Evolutionary conservation across 768 basidiomycete genomes (phyloP), one percentile per base, ranked within the genome.

Genomic region (Tricholomella constricta): DNA sequence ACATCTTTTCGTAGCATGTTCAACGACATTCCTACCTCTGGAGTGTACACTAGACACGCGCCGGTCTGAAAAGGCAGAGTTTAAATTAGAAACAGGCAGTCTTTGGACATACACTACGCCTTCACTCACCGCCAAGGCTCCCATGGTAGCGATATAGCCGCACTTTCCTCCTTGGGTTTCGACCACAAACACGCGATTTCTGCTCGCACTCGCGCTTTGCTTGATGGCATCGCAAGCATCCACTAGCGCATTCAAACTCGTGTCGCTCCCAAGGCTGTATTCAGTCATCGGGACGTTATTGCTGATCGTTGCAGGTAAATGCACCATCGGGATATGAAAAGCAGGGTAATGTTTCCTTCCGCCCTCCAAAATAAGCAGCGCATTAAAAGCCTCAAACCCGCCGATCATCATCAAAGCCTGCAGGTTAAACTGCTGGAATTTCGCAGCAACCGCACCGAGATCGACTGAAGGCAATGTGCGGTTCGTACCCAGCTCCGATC

Each of bases 231-330:
- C 97, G 66, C 96, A 98, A 6, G 97, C 97, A 55, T 95, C 92
- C 48, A 98, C 94, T 26, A 99, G 78, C 2, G 95, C 94, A 69
- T 98, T 99, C 78, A 99, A 76, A 69, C 90, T 91, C n/a, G 97
- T 99, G 66, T 99, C 97, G 61, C 87, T 89, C 41, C 97, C 97
- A 54, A 99, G 73, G 68, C 92, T 95, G 72, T 91, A 93, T 67
- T 98, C 95, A 44, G 96, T 98, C 78, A 98, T 70, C 2, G 97
- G 97, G 11, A 99, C 97, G 61, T 99, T 99, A 75, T 99, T 99
- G 60, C 91, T 94, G 66, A 99, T 89, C 44, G 94, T 97, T 34
- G 96, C 97, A 2, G 97, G 97, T 8, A 99, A 78, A 68, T 98
- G 94, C 25, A 86, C 89, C 83, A 99, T 91, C 14, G 97, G 97